Percentiles rank a stretch among this genome's conserved stretches.
Conservation (phyloP, 192 early-diverging fungal species). For the Coemansia sp. region DNA sequence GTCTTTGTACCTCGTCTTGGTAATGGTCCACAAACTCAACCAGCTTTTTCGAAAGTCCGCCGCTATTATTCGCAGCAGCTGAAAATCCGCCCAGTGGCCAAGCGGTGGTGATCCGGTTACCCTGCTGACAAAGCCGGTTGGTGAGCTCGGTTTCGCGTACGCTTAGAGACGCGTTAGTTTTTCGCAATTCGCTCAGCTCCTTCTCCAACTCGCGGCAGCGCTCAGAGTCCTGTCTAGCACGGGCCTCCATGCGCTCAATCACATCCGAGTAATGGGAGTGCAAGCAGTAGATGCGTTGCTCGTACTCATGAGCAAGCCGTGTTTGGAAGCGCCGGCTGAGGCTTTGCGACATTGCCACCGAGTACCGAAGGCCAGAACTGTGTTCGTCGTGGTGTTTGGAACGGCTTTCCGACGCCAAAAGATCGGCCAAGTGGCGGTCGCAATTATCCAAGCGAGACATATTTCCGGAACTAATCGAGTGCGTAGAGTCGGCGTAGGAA, state of each 20-base stretch:
- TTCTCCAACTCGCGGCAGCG: constrained; percentile 22
- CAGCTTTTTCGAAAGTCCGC: constrained; percentile 24
- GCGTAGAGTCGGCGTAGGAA: constrained; percentile 4
- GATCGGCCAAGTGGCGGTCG: constrained; percentile 3
- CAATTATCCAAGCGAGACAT: constrained; percentile 3
- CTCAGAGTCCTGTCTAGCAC: constrained; percentile 21
- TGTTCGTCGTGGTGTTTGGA: neutral
- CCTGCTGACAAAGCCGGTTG: constrained; percentile 7
- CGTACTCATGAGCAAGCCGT: constrained; percentile 38
- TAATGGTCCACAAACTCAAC: constrained; percentile 42
- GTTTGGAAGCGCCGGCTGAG: constrained; percentile 46
- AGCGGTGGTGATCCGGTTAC: neutral
- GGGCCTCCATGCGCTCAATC: constrained; percentile 42
- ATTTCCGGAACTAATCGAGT: neutral
- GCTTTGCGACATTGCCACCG: constrained; percentile 47
- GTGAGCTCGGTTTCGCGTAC: constrained; percentile 29
- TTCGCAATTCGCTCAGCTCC: constrained; percentile 26
- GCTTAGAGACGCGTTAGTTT: constrained; percentile 12
- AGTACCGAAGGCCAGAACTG: constrained; percentile 26
- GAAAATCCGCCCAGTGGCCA: constrained; percentile 1
- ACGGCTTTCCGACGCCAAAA: neutral
- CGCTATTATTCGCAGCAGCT: neutral
- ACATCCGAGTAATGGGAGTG: constrained; percentile 47
- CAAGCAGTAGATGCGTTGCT: constrained; percentile 53
- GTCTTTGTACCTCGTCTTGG: constrained; percentile 30